Evolutionary conservation across 2,329 filamentous ascomycete species (phyloP).

Genomic region (Botryosphaeria dothidea): DNA sequence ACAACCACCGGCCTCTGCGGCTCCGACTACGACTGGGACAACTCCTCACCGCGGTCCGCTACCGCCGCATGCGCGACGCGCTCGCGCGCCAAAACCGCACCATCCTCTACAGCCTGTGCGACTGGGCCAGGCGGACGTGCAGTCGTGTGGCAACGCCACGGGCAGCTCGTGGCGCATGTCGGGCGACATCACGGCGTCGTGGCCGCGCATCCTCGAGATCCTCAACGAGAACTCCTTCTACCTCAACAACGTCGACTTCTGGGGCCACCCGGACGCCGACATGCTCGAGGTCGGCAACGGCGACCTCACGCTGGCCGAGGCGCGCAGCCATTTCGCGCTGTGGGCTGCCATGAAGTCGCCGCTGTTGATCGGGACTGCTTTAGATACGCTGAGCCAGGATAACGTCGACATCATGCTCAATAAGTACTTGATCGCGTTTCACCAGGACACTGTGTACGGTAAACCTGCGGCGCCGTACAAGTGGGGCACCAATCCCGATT

Average conservation of each 20-base stretch:
- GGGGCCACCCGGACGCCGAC: conserved; percentile 40
- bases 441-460: conserved; percentile 47
- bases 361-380: conserved; percentile 45
- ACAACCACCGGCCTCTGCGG: conserved; percentile 41
- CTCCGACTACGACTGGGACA: conserved; percentile 52
- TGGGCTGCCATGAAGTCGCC: conserved; percentile 46
- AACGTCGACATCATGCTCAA: conserved; percentile 44
- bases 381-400: conserved; percentile 38
- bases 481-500: conserved; percentile 54
- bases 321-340: conserved; percentile 40
- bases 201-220: conserved; percentile 29
- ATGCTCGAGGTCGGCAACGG: conserved; percentile 46
- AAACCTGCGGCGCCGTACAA: conserved; percentile 40
- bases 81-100: conserved; percentile 46
- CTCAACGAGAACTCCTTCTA: conserved; percentile 41
- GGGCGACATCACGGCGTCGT: conserved; percentile 25
- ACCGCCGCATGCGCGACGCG: conserved; percentile 54
- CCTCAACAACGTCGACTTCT: conserved; percentile 38
- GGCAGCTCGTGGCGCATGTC: conserved; percentile 47
- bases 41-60: conserved; percentile 52
- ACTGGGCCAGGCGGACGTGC: conserved; percentile 55
- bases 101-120: conserved; percentile 56
- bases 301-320: conserved; percentile 32
- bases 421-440: conserved; percentile 45
- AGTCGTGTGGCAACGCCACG: conserved; percentile 51